Evolutionary conservation across 108 stramenopile genomes (phyloP), one percentile per base, ranked within the genome.

Genomic region (Pelagomonas calceolata): DNA sequence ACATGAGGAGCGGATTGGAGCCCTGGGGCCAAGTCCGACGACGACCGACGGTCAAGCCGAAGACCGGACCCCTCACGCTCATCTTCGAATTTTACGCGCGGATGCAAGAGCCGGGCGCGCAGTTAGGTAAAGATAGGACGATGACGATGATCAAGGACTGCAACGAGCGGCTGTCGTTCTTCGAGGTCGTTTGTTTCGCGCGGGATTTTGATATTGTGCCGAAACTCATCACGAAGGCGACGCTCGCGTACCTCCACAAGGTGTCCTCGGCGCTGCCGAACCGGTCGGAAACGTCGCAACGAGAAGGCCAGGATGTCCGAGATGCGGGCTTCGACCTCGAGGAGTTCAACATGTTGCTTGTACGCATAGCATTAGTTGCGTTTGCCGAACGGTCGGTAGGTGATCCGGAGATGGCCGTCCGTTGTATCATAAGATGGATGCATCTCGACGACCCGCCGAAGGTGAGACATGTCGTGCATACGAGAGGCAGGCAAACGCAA

Each of bases 81-180:
- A 46, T 69, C 34, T 69, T 69, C 69, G 46, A 32, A 12, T 69
- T 69, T 32, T 69, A 69, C 69, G 26, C 43, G n/a, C 46, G 60
- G 45, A 45, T 69, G 18, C 69, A 69, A 21, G 33, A 26, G 18
- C 69, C 69, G 46, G 45, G 45, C 31, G 43, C 33, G 10, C 69
- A 69, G 45, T 10, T 43, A 10, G 46, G 31, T 31, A 30, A 32
- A 7, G 18, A 10, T 46, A 45, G 46, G 12, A 51, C 69, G 30
- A 60, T 33, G 46, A n/a, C 14, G 32, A 46, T 60, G 36, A 51
- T 69, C 44, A 29, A 51, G 18, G 4, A 51, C 14, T 43, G 44
- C 36, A 69, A 69, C 30, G 32, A 43, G 36, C 43, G 44, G 9
- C 18, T 69, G 12, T 33, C 32, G 0, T 69, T 30, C 45, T 69